Percentiles rank a stretch among this genome's conserved stretches.
Evolutionary conservation across 768 basidiomycete genomes (phyloP).

Genomic region (Podaxis rugospora): DNA sequence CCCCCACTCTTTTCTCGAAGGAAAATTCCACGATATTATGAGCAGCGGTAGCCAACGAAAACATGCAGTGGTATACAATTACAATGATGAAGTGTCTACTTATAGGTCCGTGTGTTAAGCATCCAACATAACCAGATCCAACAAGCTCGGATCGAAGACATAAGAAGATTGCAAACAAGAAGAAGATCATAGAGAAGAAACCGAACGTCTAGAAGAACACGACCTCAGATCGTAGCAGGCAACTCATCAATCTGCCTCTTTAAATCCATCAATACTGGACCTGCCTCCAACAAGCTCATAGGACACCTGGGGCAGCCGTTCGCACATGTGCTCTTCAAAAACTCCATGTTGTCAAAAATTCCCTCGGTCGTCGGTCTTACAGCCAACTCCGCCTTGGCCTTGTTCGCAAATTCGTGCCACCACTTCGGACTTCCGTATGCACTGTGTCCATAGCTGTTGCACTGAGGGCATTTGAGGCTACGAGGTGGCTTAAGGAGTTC

Average conservation of each 20-base stretch:
- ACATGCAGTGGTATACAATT: slow-evolving; percentile 4
- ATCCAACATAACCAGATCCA: neutral
- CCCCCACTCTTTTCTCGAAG: neutral
- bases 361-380: slow-evolving; percentile 52
- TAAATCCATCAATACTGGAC: slow-evolving; percentile 48
- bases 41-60: neutral
- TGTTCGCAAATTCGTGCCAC: slow-evolving; percentile 61
- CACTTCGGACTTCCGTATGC: slow-evolving; percentile 56
- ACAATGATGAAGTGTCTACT: slow-evolving; percentile 1
- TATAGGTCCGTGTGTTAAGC: neutral
- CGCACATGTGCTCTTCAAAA: slow-evolving; percentile 40
- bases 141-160: neutral
- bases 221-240: slow-evolving; percentile 26
- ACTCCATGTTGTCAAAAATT: slow-evolving; percentile 54
- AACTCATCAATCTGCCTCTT: slow-evolving; percentile 54
- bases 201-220: neutral
- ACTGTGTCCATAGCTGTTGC: slow-evolving; percentile 46
- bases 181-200: neutral
- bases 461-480: slow-evolving; percentile 57
- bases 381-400: slow-evolving; percentile 55
- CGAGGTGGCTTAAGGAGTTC: slow-evolving; percentile 36
- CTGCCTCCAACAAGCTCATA: slow-evolving; percentile 63
- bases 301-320: slow-evolving; percentile 58
- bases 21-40: neutral
- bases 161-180: neutral